A percentile compares a stretch with the other conserved stretches of the same genome.
Conservation (phyloP, 1,284 basidiomycete species). For the Pseudozyma pruni region DNA sequence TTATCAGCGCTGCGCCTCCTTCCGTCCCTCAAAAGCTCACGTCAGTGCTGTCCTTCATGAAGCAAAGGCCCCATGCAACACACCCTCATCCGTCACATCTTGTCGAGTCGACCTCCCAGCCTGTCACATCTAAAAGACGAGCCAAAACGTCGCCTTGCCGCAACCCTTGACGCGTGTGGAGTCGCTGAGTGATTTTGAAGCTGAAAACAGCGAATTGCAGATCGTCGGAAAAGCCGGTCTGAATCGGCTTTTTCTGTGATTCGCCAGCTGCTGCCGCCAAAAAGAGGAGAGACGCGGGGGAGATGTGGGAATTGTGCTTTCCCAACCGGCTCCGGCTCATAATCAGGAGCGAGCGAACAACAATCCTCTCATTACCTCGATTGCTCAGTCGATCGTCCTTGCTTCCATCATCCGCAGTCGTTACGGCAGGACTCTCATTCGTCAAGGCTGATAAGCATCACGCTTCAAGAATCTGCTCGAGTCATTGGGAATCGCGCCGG, state of each 20-base stretch:
- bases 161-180: slow-evolving; percentile 17
- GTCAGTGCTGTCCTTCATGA: too few species aligned
- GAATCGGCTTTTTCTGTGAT: slow-evolving; percentile 8
- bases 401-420: background rate
- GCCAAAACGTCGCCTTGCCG: too few species aligned
- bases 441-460: too few species aligned
- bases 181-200: slow-evolving; percentile 1
- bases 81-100: too few species aligned
- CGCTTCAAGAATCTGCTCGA: too few species aligned
- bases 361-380: slow-evolving; percentile 2
- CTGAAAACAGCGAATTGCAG: slow-evolving; percentile 1
- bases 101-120: too few species aligned
- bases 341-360: slow-evolving; percentile 3
- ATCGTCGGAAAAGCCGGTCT: slow-evolving; percentile 12
- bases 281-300: slow-evolving; percentile 14
- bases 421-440: too few species aligned
- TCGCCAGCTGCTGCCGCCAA: slow-evolving; percentile 4
- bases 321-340: slow-evolving; percentile 15
- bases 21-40: too few species aligned
- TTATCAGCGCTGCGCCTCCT: too few species aligned
- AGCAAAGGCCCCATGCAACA: too few species aligned
- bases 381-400: slow-evolving; percentile 2
- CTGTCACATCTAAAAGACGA: too few species aligned
- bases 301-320: background rate
- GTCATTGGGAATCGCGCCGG: too few species aligned